Evolutionary conservation across 148 eudicot species (phyloP).

Genomic region (Camellia granthamiana): DNA sequence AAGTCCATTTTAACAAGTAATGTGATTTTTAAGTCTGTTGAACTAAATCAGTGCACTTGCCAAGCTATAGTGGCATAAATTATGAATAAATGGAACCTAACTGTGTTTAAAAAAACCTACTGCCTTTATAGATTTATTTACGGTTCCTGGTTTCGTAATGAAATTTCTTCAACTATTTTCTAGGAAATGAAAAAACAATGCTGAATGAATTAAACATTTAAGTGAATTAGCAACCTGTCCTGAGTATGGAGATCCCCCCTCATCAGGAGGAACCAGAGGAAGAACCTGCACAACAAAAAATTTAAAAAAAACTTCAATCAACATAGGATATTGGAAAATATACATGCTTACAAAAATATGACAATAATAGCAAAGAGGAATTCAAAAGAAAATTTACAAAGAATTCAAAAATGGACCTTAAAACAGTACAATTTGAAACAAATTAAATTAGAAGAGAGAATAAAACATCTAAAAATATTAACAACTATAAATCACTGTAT

Average conservation of each 20-base stretch:
- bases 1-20: background rate
- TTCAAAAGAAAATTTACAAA: background rate
- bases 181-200: background rate
- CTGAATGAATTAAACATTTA: background rate
- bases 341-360: background rate
- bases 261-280: conserved; percentile 97
- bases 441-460: background rate
- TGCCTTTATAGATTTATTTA: background rate
- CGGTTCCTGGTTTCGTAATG: background rate
- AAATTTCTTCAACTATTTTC: background rate
- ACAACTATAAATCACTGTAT: background rate
- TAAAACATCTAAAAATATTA: background rate
- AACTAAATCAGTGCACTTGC: background rate
- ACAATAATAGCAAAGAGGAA: background rate
- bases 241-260: conserved; percentile 92
- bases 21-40: background rate
- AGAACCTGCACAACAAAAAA: conserved; percentile 58
- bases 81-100: background rate
- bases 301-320: background rate
- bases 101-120: background rate
- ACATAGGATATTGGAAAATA: background rate
- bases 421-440: background rate
- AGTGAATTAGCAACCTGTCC: conserved; percentile 59
- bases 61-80: background rate
- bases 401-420: background rate